Evolutionary conservation across 306 rosid species (phyloP), one percentile per base, ranked within the genome.

Genomic region (Begonia fuchsioides): DNA sequence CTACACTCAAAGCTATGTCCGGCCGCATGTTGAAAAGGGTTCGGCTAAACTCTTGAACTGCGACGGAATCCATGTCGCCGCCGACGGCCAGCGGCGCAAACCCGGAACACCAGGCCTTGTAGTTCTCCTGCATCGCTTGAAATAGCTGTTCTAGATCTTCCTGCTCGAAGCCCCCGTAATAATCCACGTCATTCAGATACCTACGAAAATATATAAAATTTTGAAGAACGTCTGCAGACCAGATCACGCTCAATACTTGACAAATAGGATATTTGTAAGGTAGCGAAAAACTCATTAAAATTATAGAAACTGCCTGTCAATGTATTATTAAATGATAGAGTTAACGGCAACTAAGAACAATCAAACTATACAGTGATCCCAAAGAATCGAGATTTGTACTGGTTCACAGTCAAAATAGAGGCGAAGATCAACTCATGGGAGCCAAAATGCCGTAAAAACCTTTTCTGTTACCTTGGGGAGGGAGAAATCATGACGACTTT

Each of bases 11-110:
- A 4, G 87, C 93, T 58, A 81, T 81, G 78, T 86, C 95, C 0
- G 93, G 95, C 20, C 95, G 43, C 93, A 86, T 81, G 62, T 76
- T 86, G 75, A 86, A 81, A 50, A 76, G 58, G 11, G 95, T 86
- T 47, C 93, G 57, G 58, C 95, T 86, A 44, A 86, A 86, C 55
- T 86, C 95, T 35, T 86, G 95, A 14, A 81, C 85, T 9, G 86
- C 85, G 46, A 72, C 72, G 6, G 85, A 81, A 1, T 78, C 93
- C 95, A 86, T 62, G 71, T 86, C 95, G 0, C 95, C 93, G 2
- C 95, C 93, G 2, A 86, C 93, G 0, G 72, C 74, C 7, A 80
- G 55, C 1, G 93, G 95, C 0, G 95, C 95, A 38, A 81, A 85
- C 1, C 95, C 95, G 0, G 50, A 47, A 44, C 95, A 86, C 95